These are phyloP conservation scores for Aspergillus bombycis DNA, from an alignment of 2,329 filamentous ascomycete species.

Conservation along the genomic window DNA sequence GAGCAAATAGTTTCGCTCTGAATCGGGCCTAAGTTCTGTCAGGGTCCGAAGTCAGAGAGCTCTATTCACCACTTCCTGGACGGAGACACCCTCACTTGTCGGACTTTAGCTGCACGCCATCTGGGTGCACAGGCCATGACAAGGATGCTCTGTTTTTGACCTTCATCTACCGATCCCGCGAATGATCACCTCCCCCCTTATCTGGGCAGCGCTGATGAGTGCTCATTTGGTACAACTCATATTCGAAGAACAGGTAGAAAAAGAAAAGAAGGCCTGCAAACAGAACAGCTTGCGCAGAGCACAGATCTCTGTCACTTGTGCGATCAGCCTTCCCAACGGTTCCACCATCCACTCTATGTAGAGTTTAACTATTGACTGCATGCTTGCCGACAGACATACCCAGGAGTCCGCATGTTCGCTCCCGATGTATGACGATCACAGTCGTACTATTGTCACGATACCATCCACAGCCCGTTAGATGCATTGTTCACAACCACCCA, in stretches of 20 bases:
- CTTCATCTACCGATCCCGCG: not conserved
- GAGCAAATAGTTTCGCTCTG: not conserved
- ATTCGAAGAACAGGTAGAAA: not conserved
- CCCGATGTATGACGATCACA: not conserved
- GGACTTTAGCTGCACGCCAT: slow-evolving; percentile 10
- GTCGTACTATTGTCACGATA: not conserved
- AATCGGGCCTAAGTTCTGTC: not conserved
- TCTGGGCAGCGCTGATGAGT: not conserved
- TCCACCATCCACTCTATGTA: not conserved
- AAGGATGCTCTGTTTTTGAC: not conserved
- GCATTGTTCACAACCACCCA: not conserved
- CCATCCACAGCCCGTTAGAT: not conserved
- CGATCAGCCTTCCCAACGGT: slow-evolving; percentile 2
- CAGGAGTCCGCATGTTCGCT: not conserved
- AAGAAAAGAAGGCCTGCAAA: not conserved
- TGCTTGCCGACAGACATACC: not conserved
- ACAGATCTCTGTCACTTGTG: slow-evolving; percentile 4
- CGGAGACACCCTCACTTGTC: not conserved
- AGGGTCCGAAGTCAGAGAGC: not conserved
- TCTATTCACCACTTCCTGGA: not conserved
- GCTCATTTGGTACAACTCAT: not conserved
- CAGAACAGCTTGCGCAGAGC: not conserved
- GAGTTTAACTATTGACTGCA: not conserved
- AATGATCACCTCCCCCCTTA: not conserved
- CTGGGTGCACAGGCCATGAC: not conserved